These are phyloP conservation scores for Corymbia maculata DNA, from an alignment of 345 rosid species.

Conservation along the genomic window DNA sequence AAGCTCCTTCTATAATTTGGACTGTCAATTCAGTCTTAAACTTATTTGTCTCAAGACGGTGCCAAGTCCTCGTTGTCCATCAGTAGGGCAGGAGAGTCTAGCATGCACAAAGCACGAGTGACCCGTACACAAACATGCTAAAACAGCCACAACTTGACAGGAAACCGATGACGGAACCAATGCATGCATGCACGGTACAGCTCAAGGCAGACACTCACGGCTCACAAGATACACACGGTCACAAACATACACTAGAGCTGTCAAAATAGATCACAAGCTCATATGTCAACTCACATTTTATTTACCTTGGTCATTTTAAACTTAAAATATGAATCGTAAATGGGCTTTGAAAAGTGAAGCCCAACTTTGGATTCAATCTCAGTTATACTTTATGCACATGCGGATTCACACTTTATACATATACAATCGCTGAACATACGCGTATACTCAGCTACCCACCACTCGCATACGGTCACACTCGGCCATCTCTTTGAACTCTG, in stretches of 20 bases:
- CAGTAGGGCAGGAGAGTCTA: fast-evolving
- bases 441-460: too few relatives aligned
- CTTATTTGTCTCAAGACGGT: too few relatives aligned
- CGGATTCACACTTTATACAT: too few relatives aligned
- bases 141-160: neutral
- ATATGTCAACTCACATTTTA: neutral
- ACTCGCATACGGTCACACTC: too few relatives aligned
- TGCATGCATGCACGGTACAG: neutral
- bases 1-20: neutral
- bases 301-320: neutral
- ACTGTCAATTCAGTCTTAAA: too few relatives aligned
- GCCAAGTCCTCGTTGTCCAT: neutral
- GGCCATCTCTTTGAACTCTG: too few relatives aligned
- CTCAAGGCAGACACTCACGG: neutral
- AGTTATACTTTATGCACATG: too few relatives aligned
- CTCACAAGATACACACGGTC: neutral
- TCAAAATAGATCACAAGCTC: neutral
- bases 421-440: too few relatives aligned
- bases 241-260: neutral
- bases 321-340: neutral
- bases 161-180: neutral
- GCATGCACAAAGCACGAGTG: neutral
- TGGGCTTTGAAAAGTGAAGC: neutral
- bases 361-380: neutral
- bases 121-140: neutral